Conservation (phyloP, 495 filamentous ascomycete species). For the Lasiosphaeriaceae sp. region DNA sequence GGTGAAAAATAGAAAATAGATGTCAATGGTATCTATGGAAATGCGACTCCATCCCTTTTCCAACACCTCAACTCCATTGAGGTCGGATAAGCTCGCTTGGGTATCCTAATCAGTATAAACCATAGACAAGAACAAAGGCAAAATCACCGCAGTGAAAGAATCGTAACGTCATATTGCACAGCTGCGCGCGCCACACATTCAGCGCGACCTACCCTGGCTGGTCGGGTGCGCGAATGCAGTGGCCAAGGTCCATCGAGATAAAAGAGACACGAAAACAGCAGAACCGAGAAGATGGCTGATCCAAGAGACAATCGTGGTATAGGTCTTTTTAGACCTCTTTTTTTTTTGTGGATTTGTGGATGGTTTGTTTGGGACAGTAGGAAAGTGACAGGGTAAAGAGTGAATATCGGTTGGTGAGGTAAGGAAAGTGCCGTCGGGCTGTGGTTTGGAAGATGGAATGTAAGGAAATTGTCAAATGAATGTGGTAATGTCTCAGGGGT, state of each 20-base stretch:
- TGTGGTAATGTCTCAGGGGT: slow-evolving; percentile 10
- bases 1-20: background rate
- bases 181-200: background rate
- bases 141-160: background rate
- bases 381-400: slow-evolving; percentile 20
- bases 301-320: slow-evolving; percentile 3
- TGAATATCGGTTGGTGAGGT: slow-evolving; percentile 22
- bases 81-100: slow-evolving; percentile 1
- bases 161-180: background rate
- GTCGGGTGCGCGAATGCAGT: no score
- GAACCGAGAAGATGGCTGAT: slow-evolving; percentile 5
- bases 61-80: background rate
- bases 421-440: slow-evolving; percentile 17
- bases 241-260: no score
- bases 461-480: slow-evolving; percentile 22
- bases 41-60: background rate
- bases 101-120: slow-evolving; percentile 8
- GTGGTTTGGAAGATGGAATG: slow-evolving; percentile 1
- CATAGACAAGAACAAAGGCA: background rate
- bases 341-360: slow-evolving; percentile 7
- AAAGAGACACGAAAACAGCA: background rate
- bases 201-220: background rate
- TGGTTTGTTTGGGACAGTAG: slow-evolving; percentile 1
- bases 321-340: no score
- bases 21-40: background rate